These are phyloP conservation scores for Peterozyma xylosa DNA, from an alignment of 805 yeast genomes.

Conservation along the genomic window DNA sequence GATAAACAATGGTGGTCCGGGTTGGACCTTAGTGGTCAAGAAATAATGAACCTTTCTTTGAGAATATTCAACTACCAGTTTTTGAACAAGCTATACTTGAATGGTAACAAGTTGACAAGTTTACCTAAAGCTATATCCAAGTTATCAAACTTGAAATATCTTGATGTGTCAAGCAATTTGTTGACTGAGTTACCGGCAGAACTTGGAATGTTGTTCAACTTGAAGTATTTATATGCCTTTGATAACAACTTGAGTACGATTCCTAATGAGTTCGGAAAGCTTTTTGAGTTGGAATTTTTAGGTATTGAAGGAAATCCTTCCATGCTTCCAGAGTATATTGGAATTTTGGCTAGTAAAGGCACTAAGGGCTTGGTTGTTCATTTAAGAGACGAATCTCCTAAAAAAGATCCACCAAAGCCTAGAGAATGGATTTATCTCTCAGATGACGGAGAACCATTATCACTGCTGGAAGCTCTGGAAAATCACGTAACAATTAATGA, in stretches of 20 bases:
- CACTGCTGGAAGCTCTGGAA: conserved; percentile 20
- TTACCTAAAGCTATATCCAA: conserved; percentile 65
- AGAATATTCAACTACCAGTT: conserved; percentile 76
- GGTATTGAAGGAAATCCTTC: conserved; percentile 90
- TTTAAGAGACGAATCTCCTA: conserved; percentile 77
- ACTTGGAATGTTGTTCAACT: conserved; percentile 72
- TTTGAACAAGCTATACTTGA: conserved; percentile 77
- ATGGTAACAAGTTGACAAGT: conserved; percentile 68
- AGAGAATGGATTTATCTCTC: conserved; percentile 80
- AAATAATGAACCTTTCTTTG: conserved; percentile 61
- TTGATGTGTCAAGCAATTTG: conserved; percentile 78
- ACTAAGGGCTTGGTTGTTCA: conserved; percentile 75
- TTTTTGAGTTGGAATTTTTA: conserved; percentile 75
- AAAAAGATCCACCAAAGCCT: conserved; percentile 55
- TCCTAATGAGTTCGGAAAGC: conserved; percentile 81
- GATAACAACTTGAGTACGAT: conserved; percentile 73
- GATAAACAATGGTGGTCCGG: conserved; percentile 91
- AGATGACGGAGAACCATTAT: conserved; percentile 61
- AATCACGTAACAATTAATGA: conserved; percentile 15
- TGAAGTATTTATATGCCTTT: conserved; percentile 78
- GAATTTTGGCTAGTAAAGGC: conserved; percentile 71
- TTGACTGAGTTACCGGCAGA: conserved; percentile 73
- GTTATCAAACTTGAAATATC: conserved; percentile 66
- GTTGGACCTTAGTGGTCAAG: conserved; percentile 86
- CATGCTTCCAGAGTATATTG: conserved; percentile 55